Base-by-base conservation (phyloP, 2,329 filamentous ascomycete species). In the Drechslerella coelobrocha region DNA sequence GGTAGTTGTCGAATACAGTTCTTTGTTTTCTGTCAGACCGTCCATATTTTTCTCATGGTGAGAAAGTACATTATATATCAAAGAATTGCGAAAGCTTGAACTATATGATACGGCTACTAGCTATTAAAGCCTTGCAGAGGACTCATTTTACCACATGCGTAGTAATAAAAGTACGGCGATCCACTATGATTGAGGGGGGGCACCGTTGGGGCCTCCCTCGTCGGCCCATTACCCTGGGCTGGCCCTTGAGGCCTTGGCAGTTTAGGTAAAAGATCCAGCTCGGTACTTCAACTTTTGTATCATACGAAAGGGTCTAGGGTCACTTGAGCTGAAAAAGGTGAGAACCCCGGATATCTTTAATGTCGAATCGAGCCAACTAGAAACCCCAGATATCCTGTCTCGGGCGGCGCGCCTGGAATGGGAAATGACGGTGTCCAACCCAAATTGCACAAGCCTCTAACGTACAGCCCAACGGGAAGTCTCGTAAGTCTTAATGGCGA, bases 81-180 rank as follows among this genome's bases (percentile, higher is more conserved):
- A 59, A 43, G 59, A 63, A 63, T 71, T 71, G 66, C 66, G 59
- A 71, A 71, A 55, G 59, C 53, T 63, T 55, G 66, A 71, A 63
- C n/a, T 63, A 63, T 71, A 71, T 71, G 59, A 60, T 71, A 62
- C 41, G 19, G 10, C 41, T 63, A 63, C 55, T 51, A 51, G 62
- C 53, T 50, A 50, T 26, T 43, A 37, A 62, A 62, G 59, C 45
- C 52, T 69, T 59, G 47, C 56, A 55, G 52, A 21, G 24, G 39
- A 24, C 59, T 55, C 55, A 7, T 27, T 51, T 45, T 63, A 59
- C 66, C 59, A 71, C 66, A 59, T 52, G 45, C 60, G 57, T 62
- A 62, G 57, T 63, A 71, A 63, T 71, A 51, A 52, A 61, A 63
- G 54, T 59, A 63, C 53, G 66, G 66, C 66, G 66, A 71, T 63